Evolutionary conservation across 331 rosid genomes (phyloP).

Genomic region (Malus hybrid): DNA sequence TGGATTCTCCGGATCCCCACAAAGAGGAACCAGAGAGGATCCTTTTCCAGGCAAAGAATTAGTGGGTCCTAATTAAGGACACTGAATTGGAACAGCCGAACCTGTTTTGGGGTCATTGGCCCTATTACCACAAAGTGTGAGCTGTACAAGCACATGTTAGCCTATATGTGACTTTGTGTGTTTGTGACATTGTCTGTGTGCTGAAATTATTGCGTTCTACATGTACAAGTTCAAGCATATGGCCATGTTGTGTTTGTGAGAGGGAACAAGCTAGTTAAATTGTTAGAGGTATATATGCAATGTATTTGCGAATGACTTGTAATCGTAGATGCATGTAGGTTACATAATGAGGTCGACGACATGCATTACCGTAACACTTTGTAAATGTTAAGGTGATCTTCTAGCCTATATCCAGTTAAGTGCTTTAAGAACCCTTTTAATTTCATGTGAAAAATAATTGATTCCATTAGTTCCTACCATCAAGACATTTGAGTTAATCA

Average conservation of each 20-base stretch:
- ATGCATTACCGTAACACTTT: neutral
- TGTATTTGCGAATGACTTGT: neutral
- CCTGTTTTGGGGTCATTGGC: neutral
- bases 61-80: neutral
- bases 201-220: conserved; percentile 7
- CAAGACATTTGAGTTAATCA: neutral
- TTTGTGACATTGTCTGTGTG: neutral
- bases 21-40: no score
- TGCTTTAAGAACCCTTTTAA: neutral
- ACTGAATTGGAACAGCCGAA: conserved; percentile 5
- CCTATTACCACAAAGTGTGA: conserved; percentile 20
- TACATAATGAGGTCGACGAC: neutral
- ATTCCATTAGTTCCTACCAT: neutral
- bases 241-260: conserved; percentile 3
- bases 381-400: neutral
- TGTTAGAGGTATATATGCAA: neutral
- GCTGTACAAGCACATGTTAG: conserved; percentile 38
- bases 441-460: neutral
- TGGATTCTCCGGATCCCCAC: no score
- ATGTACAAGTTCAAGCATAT: neutral
- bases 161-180: neutral
- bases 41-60: no score
- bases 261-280: conserved; percentile 4
- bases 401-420: neutral
- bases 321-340: neutral